Evolutionary conservation across 2,329 filamentous ascomycete genomes (phyloP), one percentile per base, ranked within the genome.

Genomic region (Verticillium nonalfalfae): DNA sequence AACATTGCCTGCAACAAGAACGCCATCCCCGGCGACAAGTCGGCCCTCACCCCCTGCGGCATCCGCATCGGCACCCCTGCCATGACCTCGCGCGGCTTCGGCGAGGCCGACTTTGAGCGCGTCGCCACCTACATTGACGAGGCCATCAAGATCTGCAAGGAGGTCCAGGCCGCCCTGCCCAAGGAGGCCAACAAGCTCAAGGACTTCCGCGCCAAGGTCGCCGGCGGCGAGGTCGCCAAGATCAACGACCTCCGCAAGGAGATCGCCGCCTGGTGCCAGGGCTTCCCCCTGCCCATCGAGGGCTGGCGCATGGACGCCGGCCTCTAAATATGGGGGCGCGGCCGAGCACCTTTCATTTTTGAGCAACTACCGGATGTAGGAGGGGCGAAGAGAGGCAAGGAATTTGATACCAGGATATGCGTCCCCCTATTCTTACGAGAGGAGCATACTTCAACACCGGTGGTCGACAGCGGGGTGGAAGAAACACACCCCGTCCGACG

Each of bases 1-100:
- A 96, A 97, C 84, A 96, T 99, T 76, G 93, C 95, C 65, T 96
- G 93, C 86, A 99, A 99, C 88, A 99, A 99, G 88, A 99, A 99
- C 87, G 90, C 91, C 64, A 95, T 97, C 63, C 95, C 95, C 50
- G 95, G 95, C 66, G 95, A 99, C 85, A 97, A 96, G 85, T 96
- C 91, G 62, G 95, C 95, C 57, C 86, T 99, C 68, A 97, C 92
- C 66, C 95, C 95, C 60, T 92, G 89, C 73, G 95, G 95, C 82
- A 89, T 99, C 76, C 92, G 95, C 69, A 96, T 99, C 71, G 95
- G 95, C 73, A 95, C 93, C 56, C 95, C 95, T 57, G 95, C 95
- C 76, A 99, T 99, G 95, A 97, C 93, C 62, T 93, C 87, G 71
- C 90, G 95, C 79, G 95, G 95, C 66, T 97, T 99, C 80, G 90